Evolutionary conservation across 768 basidiomycete genomes (phyloP).

Genomic region (Fomitopsis pulvina): DNA sequence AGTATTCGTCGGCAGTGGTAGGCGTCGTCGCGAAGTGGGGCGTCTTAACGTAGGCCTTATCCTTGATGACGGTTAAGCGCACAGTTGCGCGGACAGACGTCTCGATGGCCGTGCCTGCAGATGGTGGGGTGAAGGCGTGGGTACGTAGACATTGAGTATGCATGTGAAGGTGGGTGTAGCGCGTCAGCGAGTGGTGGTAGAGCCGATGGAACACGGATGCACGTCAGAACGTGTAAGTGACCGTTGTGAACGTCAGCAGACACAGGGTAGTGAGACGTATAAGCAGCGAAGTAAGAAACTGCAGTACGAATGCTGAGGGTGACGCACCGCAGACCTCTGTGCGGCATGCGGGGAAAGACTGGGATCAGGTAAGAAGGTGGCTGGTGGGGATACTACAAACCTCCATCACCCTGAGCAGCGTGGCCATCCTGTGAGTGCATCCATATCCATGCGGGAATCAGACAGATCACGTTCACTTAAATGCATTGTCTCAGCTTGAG

Average conservation of each 20-base stretch:
- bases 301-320: neutral
- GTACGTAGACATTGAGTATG: neutral
- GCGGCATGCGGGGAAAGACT: neutral
- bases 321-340: conserved; percentile 54
- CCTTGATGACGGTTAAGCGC: conserved; percentile 49
- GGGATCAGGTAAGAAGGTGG: neutral
- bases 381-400: conserved; percentile 26
- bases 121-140: neutral
- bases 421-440: conserved; percentile 45
- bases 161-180: neutral
- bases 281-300: neutral
- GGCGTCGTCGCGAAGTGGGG: conserved; percentile 43
- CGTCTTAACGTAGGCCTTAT: conserved; percentile 50
- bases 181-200: no score
- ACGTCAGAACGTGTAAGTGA: no score
- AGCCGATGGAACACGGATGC: no score
- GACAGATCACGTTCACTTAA: neutral
- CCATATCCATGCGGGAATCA: neutral
- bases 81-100: conserved; percentile 52
- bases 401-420: conserved; percentile 62
- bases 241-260: no score
- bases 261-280: neutral
- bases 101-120: conserved; percentile 54
- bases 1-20: conserved; percentile 33
- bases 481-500: no score